These are phyloP conservation scores for Globisporangium orthogonon DNA, from an alignment of 352 stramenopile species.

Conservation along the genomic window DNA sequence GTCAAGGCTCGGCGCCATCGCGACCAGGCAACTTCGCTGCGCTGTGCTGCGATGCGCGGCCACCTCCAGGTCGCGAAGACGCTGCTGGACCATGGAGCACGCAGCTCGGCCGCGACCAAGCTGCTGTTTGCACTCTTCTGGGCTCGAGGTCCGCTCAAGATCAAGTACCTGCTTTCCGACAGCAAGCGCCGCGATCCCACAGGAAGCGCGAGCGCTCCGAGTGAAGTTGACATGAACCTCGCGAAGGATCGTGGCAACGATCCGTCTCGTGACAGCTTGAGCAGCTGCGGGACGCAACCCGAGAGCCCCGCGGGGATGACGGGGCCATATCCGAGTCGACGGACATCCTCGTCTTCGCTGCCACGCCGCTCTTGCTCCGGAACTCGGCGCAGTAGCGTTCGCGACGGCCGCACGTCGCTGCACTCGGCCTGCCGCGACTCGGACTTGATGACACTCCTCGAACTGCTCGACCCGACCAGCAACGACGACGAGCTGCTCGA, in stretches of 20 bases:
- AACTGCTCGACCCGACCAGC: not conserved
- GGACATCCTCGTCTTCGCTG: not conserved
- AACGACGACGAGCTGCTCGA: conserved; percentile 1
- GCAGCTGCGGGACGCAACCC: conserved; percentile 6
- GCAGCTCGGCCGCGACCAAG: conserved; percentile 9
- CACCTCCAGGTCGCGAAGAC: conserved; percentile 24
- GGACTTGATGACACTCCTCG: conserved; percentile 3
- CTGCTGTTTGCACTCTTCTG: conserved; percentile 20
- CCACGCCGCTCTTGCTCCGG: not conserved
- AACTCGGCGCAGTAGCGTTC: not conserved
- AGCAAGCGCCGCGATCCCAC: conserved; percentile 1
- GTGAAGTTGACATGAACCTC: not conserved
- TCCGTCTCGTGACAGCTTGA: conserved; percentile 1
- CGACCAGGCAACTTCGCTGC: conserved; percentile 23
- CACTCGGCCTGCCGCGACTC: conserved; percentile 8
- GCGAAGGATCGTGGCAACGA: not conserved
- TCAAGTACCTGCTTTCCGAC: conserved; percentile 25
- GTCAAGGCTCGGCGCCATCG: conserved; percentile 13
- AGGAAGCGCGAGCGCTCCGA: not conserved
- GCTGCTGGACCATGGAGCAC: conserved; percentile 26
- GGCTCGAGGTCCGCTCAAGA: conserved; percentile 14
- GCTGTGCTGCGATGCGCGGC: conserved; percentile 22
- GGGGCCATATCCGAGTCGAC: not conserved
- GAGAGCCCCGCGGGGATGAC: conserved; percentile 4
- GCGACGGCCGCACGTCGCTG: not conserved